Base-by-base conservation (phyloP, 805 yeast genomes). In the Tanozyma kutaoensis region DNA sequence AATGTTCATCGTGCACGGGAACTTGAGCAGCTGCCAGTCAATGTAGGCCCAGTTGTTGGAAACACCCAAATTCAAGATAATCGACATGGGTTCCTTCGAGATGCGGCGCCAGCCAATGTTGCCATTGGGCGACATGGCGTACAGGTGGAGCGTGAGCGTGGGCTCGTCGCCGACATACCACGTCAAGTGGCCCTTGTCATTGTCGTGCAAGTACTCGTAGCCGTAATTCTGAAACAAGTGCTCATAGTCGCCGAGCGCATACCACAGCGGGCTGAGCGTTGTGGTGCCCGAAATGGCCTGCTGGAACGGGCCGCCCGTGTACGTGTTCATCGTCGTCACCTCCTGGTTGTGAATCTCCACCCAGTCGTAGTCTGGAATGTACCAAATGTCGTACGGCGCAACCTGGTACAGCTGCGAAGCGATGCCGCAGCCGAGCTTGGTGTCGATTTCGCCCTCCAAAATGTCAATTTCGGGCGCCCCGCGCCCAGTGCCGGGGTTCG, bases 21-120 rank as follows among this genome's bases (percentile, higher is more conserved):
- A 88, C 24, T 55, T 54, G 33, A 85, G 58, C 4, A 73, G 59
- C 24, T 73, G 71, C 95, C 95, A 88, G 55, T 85, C 88, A 35
- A 88, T 88, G 50, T 80, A 82, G 6, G 91, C 81, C 97, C 97
- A 88, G 33, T 73, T 78, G 43, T 76, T 78, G 11, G 96, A 86
- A 28, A 88, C 57, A 62, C 95, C 98, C 55, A 88, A 55, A 50
- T 88, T 88, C 62, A 88, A 45, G 37, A 88, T 55, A 34, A 88
- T 66, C 2, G 93, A 67, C 96, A 88, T 85, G 37, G 97, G 97
- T 47, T 88, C 98, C 48, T 78, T 76, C 14, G 91, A 64, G 16
- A 88, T 68, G 37, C 69, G 54, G 52, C 97, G 72, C 77, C 78
- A 72, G 22, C 72, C 91, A 38, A 88, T 57, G 50, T 88, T 88